Evolutionary conservation across 768 basidiomycete species (phyloP).

Genomic region (Udeniomyces megalosporus): DNA sequence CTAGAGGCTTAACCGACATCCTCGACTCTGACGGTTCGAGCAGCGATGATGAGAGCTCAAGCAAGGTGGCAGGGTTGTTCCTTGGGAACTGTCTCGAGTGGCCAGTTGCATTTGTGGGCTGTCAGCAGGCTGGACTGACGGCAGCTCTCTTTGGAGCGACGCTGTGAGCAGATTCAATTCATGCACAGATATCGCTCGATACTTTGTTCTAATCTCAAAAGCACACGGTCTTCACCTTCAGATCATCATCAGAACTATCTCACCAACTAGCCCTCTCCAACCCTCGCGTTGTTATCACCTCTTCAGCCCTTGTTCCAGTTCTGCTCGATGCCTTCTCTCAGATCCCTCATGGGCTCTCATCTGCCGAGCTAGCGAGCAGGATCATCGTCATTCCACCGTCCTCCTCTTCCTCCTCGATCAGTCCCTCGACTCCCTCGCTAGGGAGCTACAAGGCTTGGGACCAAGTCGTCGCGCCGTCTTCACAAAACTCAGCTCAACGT

Average conservation of each 20-base stretch:
- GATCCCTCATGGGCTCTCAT: neutral
- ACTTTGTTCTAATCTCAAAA: too few relatives aligned
- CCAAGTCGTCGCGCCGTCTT: too few relatives aligned
- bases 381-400: neutral
- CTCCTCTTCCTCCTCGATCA: neutral
- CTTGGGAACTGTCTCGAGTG: constrained; percentile 8
- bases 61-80: neutral
- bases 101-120: constrained; percentile 2
- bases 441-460: too few relatives aligned
- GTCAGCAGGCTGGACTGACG: neutral
- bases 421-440: too few relatives aligned
- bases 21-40: too few relatives aligned
- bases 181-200: too few relatives aligned
- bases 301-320: neutral
- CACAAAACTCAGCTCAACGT: too few relatives aligned
- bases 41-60: constrained; percentile 6
- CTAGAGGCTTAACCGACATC: constrained; percentile 45
- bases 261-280: constrained; percentile 5
- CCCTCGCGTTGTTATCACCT: neutral
- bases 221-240: neutral
- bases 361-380: neutral
- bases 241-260: constrained; percentile 6
- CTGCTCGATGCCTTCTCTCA: neutral
- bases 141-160: constrained; percentile 3
- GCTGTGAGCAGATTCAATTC: neutral